Percentiles rank a stretch among this genome's conserved stretches.
Evolutionary conservation across 768 basidiomycete species (phyloP).

Genomic region (Amanita thiersii): DNA sequence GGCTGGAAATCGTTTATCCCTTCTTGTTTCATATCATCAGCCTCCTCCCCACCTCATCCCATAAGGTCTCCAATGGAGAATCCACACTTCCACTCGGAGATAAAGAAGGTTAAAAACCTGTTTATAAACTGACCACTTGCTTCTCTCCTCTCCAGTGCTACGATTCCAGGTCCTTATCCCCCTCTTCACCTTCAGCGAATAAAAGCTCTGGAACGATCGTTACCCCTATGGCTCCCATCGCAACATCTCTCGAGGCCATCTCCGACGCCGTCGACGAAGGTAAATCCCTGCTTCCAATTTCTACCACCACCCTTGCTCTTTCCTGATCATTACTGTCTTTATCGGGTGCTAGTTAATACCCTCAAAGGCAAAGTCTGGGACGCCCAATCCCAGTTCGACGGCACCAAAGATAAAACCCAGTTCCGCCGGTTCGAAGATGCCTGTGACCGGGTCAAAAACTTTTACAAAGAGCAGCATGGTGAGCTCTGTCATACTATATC

Average conservation of each 20-base stretch:
- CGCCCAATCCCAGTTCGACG: constrained; percentile 34
- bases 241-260: constrained; percentile 12
- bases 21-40: too few species aligned
- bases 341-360: constrained; percentile 38
- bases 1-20: too few species aligned
- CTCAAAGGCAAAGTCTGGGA: constrained; percentile 44
- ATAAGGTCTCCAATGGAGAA: too few species aligned
- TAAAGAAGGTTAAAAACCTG: too few species aligned
- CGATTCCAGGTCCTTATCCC: too few species aligned
- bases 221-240: neutral
- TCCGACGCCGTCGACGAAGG: constrained; percentile 20
- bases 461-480: constrained; percentile 64
- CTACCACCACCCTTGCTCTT: neutral
- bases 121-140: too few species aligned
- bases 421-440: constrained; percentile 56
- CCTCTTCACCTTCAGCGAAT: too few species aligned
- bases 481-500: neutral
- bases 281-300: too few species aligned
- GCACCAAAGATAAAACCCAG: constrained; percentile 44
- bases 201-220: too few species aligned
- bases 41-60: too few species aligned
- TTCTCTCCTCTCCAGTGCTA: too few species aligned
- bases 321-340: neutral
- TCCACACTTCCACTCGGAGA: too few species aligned
- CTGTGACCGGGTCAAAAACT: constrained; percentile 56